These are phyloP conservation scores for Venturia aucupariae DNA, from an alignment of 2,329 filamentous ascomycete species.

Conservation along the genomic window DNA sequence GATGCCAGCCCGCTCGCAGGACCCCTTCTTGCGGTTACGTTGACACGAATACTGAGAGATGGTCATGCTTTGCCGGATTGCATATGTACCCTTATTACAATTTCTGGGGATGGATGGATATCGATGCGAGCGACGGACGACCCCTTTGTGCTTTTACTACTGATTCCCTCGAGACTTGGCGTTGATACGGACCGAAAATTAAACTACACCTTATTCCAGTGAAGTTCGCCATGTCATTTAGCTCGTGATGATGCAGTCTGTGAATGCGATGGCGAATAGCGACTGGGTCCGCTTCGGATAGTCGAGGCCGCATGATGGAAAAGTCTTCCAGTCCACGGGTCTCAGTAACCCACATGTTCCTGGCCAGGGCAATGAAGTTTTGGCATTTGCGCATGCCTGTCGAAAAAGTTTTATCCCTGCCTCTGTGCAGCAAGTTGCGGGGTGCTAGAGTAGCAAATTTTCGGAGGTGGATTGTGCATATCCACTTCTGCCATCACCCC, in stretches of 20 bases:
- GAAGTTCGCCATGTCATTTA: background rate
- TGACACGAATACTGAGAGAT: conserved; percentile 5
- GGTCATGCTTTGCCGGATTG: conserved; percentile 5
- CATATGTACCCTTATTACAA: conserved; percentile 3
- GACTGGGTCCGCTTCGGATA: background rate
- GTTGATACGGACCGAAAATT: background rate
- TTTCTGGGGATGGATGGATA: conserved; percentile 5
- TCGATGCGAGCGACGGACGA: background rate
- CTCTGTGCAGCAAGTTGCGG: background rate
- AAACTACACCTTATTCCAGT: background rate
- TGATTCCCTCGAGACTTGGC: conserved; percentile 9
- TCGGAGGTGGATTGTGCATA: conserved; percentile 3
- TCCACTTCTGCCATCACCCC: background rate
- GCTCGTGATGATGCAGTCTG: background rate
- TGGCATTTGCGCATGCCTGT: background rate
- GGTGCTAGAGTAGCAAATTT: conserved; percentile 4
- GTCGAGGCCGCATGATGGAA: conserved; percentile 1
- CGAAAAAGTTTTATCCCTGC: conserved; percentile 4
- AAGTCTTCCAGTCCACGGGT: background rate
- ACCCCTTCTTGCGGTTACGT: conserved; percentile 2
- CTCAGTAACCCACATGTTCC: background rate
- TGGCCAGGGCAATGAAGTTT: background rate
- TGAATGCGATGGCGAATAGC: background rate
- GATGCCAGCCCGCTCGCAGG: background rate
- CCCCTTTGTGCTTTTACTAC: conserved; percentile 4